These are phyloP conservation scores for Schwanniomyces polymorphus DNA, from an alignment of 805 yeast genomes.

Conservation along the genomic window DNA sequence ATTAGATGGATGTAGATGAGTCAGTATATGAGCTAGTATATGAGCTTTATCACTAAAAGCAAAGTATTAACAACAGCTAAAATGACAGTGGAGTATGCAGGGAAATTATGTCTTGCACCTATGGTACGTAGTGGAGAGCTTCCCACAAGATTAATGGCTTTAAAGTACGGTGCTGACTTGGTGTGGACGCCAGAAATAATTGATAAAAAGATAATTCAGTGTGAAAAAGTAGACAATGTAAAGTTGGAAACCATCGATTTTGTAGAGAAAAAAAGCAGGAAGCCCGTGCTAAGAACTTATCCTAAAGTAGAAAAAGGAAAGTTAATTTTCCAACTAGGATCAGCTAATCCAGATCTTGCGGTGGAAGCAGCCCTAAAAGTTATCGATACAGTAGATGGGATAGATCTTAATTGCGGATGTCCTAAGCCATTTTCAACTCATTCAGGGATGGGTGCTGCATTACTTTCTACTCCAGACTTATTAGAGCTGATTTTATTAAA, in stretches of 20 bases:
- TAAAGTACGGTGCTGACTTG: conserved; percentile 85
- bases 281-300: conserved; percentile 70
- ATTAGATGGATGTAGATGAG: too few relatives aligned
- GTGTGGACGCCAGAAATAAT: conserved; percentile 95
- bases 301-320: conserved; percentile 61
- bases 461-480: conserved; percentile 77
- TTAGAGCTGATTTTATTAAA: conserved; percentile 66
- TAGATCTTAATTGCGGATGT: conserved; percentile 95
- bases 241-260: conserved; percentile 62
- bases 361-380: conserved; percentile 83
- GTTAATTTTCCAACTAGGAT: conserved; percentile 88
- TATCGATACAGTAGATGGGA: conserved; percentile 84
- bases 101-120: conserved; percentile 87
- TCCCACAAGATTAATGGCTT: conserved; percentile 79
- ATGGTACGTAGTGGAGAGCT: conserved; percentile 97
- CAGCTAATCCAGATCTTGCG: conserved; percentile 80
- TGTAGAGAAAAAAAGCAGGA: conserved; percentile 33
- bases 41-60: neutral
- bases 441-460: conserved; percentile 97
- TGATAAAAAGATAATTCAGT: conserved; percentile 76
- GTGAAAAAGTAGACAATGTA: conserved; percentile 63
- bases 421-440: conserved; percentile 95
- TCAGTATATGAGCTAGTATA: neutral
- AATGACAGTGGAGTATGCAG: conserved; percentile 53
- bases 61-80: neutral